Conservation (phyloP, 2,329 filamentous ascomycete genomes). For the Cephalotrichum gorgonifer region DNA sequence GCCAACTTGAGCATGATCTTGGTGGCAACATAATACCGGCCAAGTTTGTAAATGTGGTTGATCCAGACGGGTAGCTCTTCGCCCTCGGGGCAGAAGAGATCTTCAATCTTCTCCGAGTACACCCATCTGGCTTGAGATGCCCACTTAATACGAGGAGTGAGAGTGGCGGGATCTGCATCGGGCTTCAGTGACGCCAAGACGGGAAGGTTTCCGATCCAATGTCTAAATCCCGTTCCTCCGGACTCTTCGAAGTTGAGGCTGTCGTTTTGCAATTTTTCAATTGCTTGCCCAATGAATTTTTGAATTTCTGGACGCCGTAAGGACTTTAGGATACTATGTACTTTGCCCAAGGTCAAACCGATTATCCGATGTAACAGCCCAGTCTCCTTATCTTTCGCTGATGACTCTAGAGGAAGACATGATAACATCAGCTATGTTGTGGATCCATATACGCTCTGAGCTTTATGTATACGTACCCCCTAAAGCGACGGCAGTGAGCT, state of each 20-base stretch:
- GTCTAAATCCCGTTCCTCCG: neutral
- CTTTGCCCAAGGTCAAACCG: neutral
- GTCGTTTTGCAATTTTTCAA: neutral
- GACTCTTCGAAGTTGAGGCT: neutral
- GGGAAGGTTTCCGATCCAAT: neutral
- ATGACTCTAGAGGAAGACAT: neutral
- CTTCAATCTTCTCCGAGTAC: constrained; percentile 12
- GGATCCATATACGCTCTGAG: neutral
- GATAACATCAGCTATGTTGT: neutral
- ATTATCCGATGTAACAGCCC: neutral
- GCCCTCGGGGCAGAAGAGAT: constrained; percentile 5
- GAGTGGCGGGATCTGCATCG: neutral
- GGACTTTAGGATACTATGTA: neutral
- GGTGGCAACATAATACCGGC: constrained; percentile 14
- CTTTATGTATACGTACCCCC: neutral
- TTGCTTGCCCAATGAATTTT: neutral
- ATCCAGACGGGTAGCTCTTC: constrained; percentile 10
- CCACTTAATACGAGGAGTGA: neutral
- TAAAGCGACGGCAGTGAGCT: neutral
- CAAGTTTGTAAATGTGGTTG: constrained; percentile 14
- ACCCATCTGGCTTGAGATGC: constrained; percentile 6
- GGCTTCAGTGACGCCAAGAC: neutral
- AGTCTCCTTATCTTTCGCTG: neutral
- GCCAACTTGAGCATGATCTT: constrained; percentile 19
- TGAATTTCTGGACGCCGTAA: neutral